Conservation (phyloP, 2,329 filamentous ascomycete genomes). For the Nectriaceae sp. region DNA sequence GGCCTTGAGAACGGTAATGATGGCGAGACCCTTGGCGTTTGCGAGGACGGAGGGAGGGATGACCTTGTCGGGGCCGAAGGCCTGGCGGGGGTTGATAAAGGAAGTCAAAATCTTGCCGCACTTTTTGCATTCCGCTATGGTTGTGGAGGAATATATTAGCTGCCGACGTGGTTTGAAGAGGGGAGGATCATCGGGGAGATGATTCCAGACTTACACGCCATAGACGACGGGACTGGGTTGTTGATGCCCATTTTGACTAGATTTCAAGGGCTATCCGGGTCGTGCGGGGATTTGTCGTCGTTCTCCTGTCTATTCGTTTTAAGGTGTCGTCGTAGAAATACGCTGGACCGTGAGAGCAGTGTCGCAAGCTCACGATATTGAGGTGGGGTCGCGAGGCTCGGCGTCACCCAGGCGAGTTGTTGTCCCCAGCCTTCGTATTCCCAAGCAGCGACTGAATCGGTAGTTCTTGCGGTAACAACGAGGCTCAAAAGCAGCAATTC, state of each 20-base stretch:
- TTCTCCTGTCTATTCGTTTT: background rate
- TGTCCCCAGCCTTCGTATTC: background rate
- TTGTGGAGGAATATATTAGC: conserved; percentile 12
- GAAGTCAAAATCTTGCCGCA: conserved; percentile 93
- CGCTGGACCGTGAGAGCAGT: background rate
- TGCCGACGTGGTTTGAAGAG: conserved; percentile 14
- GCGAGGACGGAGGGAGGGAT: conserved; percentile 89
- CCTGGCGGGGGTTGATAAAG: conserved; percentile 90
- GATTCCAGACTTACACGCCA: conserved; percentile 61
- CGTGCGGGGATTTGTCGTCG: background rate
- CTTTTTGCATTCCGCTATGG: conserved; percentile 91
- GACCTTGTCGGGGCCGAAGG: conserved; percentile 95
- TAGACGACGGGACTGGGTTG: conserved; percentile 66
- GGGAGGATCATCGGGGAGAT: conserved; percentile 13
- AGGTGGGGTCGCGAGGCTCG: background rate
- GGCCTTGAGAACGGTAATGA: conserved; percentile 84
- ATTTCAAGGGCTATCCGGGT: background rate
- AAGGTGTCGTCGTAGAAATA: background rate
- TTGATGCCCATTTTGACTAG: conserved; percentile 58
- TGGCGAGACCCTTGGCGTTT: conserved; percentile 87
- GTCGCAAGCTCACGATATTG: background rate
- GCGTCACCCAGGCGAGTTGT: background rate
- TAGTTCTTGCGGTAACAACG: no score
- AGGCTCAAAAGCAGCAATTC: no score
- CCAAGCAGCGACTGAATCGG: background rate